These are phyloP conservation scores for Trametes sp. DNA, from an alignment of 1,284 basidiomycete species.

Conservation along the genomic window DNA sequence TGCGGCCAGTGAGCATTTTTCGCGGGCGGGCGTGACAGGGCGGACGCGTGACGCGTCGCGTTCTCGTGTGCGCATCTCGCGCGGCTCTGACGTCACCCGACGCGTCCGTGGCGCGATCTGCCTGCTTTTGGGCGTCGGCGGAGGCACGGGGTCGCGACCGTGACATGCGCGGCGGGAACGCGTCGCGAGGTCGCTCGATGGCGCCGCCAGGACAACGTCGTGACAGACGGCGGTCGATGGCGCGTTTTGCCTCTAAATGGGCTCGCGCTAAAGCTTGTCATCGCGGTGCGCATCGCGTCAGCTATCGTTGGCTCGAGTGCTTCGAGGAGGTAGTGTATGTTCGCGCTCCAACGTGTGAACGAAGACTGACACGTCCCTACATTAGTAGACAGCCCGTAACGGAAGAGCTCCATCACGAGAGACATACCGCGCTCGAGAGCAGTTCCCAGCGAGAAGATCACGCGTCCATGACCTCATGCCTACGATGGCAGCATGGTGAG, in stretches of 20 bases:
- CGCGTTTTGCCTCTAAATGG: not conserved
- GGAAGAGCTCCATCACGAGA: conserved; percentile 5
- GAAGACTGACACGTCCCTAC: not conserved
- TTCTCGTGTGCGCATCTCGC: conserved; percentile 16
- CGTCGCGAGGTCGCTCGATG: not conserved
- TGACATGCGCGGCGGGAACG: not conserved
- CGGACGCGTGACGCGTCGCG: conserved; percentile 23
- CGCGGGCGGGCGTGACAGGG: conserved; percentile 10
- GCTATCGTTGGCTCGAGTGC: not conserved
- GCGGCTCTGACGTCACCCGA: conserved; percentile 23
- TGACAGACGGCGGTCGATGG: not conserved
- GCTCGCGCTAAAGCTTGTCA: not conserved
- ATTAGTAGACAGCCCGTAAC: not conserved
- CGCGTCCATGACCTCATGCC: conserved; percentile 1
- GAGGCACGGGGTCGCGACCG: conserved; percentile 13
- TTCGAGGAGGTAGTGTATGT: not conserved
- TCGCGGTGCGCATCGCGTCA: not conserved
- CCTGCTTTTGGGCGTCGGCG: conserved; percentile 6
- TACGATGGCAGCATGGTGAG: not conserved
- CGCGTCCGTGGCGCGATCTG: conserved; percentile 3
- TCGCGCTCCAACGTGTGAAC: not conserved
- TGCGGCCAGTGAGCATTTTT: not conserved
- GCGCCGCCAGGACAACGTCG: conserved; percentile 1
- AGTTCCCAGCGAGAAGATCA: not conserved
- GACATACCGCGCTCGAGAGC: not conserved